Conservation (phyloP, 768 basidiomycete species). For the Suillus discolor region DNA sequence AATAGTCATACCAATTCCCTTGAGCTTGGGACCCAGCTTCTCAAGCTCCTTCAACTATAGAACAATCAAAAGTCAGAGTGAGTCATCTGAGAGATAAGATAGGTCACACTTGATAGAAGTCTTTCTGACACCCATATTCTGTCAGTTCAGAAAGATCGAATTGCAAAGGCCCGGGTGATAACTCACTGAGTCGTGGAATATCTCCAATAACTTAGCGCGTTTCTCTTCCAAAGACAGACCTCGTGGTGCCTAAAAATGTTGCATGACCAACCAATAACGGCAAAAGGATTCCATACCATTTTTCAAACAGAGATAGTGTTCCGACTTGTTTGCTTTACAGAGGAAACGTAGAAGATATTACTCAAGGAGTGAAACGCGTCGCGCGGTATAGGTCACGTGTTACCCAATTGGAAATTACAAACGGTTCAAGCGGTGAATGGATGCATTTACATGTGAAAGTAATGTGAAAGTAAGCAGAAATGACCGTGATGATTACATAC, state of each 20-base stretch:
- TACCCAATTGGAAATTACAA: neutral
- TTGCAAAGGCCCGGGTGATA: neutral
- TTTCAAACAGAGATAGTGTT: neutral
- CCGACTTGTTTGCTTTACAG: conserved; percentile 1
- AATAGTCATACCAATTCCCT: conserved; percentile 73
- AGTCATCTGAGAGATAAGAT: neutral
- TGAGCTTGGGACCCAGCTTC: conserved; percentile 84
- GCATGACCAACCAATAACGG: neutral
- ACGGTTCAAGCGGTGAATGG: conserved; percentile 16
- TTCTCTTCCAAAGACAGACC: conserved; percentile 92
- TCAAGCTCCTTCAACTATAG: conserved; percentile 87
- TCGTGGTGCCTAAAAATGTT: conserved; percentile 61
- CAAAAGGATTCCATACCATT: conserved; percentile 9
- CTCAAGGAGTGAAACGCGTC: conserved; percentile 6
- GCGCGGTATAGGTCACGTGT: conserved; percentile 21
- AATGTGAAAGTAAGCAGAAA: conserved; percentile 16
- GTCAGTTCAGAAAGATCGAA: conserved; percentile 6
- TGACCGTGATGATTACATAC: conserved; percentile 14
- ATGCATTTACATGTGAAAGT: conserved; percentile 28
- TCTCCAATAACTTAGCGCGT: conserved; percentile 83
- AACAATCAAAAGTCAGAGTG: conserved; percentile 6
- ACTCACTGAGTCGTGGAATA: conserved; percentile 87
- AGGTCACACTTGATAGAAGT: conserved; percentile 68
- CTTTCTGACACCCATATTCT: conserved; percentile 52
- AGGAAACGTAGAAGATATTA: conserved; percentile 1